A percentile compares a stretch with the other conserved stretches of the same genome.
phyloP scores from a whole-genome alignment of 352 stramenopile species.

The Nothophytophthora sp. region DNA sequence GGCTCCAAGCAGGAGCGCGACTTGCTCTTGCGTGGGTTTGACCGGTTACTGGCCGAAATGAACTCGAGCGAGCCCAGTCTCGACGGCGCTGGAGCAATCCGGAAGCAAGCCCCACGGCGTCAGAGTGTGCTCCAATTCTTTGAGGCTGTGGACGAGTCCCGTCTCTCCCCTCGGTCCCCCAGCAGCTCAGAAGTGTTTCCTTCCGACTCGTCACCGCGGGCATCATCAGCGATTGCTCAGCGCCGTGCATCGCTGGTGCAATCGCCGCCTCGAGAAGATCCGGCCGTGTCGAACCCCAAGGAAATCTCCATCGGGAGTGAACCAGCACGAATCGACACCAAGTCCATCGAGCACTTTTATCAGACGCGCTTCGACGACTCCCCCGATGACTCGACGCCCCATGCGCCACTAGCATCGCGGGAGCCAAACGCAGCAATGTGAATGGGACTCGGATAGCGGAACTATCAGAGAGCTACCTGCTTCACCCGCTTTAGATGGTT shows the following conservation, averaged over 20 bases:
- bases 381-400: background rate
- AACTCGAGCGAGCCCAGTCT: slow-evolving; percentile 39
- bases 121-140: slow-evolving; percentile 65
- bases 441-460: slow-evolving; percentile 1
- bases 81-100: slow-evolving; percentile 43
- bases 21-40: slow-evolving; percentile 59
- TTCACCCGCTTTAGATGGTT: no score
- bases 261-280: background rate
- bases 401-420: slow-evolving; percentile 4
- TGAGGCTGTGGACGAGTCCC: slow-evolving; percentile 15
- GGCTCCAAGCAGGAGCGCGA: slow-evolving; percentile 59
- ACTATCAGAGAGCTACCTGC: no score
- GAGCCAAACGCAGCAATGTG: slow-evolving; percentile 4
- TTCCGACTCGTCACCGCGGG: slow-evolving; percentile 1
- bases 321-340: slow-evolving; percentile 14
- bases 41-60: slow-evolving; percentile 51
- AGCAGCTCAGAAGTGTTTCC: no score
- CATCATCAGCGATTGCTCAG: slow-evolving; percentile 5
- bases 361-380: slow-evolving; percentile 63
- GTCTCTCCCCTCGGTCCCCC: no score
- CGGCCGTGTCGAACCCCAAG: background rate
- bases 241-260: slow-evolving; percentile 1
- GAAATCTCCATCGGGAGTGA: background rate
- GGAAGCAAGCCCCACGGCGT: slow-evolving; percentile 44
- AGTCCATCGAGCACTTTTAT: slow-evolving; percentile 53